These are phyloP conservation scores for Claviceps digitariae DNA, from an alignment of 2,329 filamentous ascomycete genomes.

Conservation along the genomic window DNA sequence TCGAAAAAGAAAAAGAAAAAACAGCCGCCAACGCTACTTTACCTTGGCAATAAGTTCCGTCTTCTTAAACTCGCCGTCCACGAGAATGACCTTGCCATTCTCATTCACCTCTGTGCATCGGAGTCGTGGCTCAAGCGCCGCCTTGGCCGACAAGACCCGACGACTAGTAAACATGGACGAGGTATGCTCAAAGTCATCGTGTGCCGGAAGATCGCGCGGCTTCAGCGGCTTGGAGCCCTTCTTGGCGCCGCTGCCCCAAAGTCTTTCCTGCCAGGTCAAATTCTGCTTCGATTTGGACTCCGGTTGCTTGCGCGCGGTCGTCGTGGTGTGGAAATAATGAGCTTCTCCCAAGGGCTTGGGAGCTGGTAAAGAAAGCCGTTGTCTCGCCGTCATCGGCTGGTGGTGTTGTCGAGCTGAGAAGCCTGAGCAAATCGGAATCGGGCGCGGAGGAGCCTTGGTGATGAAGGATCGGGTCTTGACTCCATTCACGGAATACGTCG, in stretches of 20 bases:
- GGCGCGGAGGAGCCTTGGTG: neutral
- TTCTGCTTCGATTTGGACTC: constrained; percentile 8
- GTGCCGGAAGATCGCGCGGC: constrained; percentile 44
- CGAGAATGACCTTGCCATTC: constrained; percentile 78
- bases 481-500: neutral
- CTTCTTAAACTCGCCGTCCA: constrained; percentile 96
- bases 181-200: constrained; percentile 44
- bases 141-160: constrained; percentile 58
- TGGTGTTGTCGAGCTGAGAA: neutral
- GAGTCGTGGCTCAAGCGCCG: constrained; percentile 70
- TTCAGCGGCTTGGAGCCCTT: constrained; percentile 30
- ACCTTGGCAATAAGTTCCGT: constrained; percentile 92
- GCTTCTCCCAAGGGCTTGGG: neutral
- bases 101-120: constrained; percentile 93
- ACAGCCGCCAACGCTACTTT: constrained; percentile 2
- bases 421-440: neutral
- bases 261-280: constrained; percentile 32
- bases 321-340: constrained; percentile 20
- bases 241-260: constrained; percentile 29
- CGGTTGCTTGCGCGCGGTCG: constrained; percentile 9
- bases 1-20: neutral
- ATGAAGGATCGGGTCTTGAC: neutral
- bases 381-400: neutral
- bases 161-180: constrained; percentile 51
- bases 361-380: neutral